Evolutionary conservation across 2,329 filamentous ascomycete genomes (phyloP).

Genomic region (Aspergillus transmontanensis): DNA sequence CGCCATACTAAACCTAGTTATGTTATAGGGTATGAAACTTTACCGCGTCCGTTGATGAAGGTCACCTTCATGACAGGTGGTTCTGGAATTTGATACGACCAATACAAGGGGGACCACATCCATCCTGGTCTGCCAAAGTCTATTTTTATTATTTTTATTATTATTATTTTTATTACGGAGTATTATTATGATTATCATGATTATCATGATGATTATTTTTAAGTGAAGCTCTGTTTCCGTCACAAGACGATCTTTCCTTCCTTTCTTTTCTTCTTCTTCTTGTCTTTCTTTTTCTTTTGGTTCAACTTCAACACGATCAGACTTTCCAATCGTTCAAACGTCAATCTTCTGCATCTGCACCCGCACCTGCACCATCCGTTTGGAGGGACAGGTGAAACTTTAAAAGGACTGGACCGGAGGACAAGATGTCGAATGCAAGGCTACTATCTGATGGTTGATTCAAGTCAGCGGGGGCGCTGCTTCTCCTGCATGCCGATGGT

Average conservation of each 20-base stretch:
- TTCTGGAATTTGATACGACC: neutral
- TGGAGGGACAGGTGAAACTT: neutral
- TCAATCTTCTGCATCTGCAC: neutral
- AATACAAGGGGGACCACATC: neutral
- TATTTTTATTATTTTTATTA: too few relatives aligned
- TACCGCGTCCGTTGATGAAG: neutral
- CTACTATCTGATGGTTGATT: conserved; percentile 28
- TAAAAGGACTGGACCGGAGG: conserved; percentile 5
- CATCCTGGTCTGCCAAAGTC: neutral
- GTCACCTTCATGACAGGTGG: neutral
- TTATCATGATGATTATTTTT: too few relatives aligned
- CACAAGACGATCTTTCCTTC: too few relatives aligned
- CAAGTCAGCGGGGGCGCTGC: conserved; percentile 26
- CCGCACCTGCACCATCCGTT: neutral
- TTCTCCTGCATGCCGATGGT: conserved; percentile 27
- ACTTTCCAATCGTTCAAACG: neutral
- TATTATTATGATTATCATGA: too few relatives aligned
- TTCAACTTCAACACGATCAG: neutral
- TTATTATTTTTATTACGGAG: too few relatives aligned
- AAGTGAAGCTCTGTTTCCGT: too few relatives aligned
- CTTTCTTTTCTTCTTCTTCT: neutral
- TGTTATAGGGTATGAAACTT: neutral
- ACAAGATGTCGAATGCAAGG: conserved; percentile 18
- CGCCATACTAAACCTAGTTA: neutral
- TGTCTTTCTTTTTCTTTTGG: neutral